Conservation (phyloP, 1,139 yeast genomes). For the Pichia sp. region DNA sequence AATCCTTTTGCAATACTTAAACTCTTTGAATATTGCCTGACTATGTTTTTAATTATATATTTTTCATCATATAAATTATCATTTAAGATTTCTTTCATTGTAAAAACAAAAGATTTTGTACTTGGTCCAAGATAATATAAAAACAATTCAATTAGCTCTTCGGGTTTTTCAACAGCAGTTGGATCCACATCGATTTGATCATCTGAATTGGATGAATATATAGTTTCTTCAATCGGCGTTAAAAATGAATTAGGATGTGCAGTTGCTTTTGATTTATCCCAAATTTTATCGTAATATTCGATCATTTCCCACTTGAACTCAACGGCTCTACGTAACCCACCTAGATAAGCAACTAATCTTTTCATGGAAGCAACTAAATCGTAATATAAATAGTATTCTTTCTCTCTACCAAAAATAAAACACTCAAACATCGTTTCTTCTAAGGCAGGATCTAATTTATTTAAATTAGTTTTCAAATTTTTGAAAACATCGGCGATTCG, state of each 20-base stretch:
- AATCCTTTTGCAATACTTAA: slow-evolving; percentile 46
- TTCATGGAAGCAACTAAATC: slow-evolving; percentile 48
- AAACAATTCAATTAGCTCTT: slow-evolving; percentile 58
- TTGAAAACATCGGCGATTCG: slow-evolving; percentile 6
- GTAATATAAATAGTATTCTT: slow-evolving; percentile 41
- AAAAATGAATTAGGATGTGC: not conserved
- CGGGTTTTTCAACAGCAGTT: slow-evolving; percentile 33
- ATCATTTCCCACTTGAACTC: slow-evolving; percentile 59
- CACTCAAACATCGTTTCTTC: slow-evolving; percentile 63
- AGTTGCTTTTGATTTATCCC: not conserved
- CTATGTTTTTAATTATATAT: slow-evolving; percentile 32
- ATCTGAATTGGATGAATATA: not conserved
- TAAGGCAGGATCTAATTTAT: slow-evolving; percentile 36
- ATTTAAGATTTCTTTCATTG: slow-evolving; percentile 54
- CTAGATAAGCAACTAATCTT: slow-evolving; percentile 51
- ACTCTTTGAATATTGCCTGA: slow-evolving; percentile 43
- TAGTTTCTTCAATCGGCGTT: too few relatives aligned
- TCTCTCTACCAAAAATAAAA: slow-evolving; percentile 45
- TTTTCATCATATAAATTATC: slow-evolving; percentile 51
- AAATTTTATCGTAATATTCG: slow-evolving; percentile 8
- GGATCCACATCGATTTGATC: slow-evolving; percentile 14
- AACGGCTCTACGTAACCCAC: slow-evolving; percentile 62
- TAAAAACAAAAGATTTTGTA: slow-evolving; percentile 57
- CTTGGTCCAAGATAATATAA: slow-evolving; percentile 68
- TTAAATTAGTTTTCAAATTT: slow-evolving; percentile 8